Evolutionary conservation across 352 stramenopile species (phyloP), one percentile per base, ranked within the genome.

Genomic region (Phytophthora syringae): DNA sequence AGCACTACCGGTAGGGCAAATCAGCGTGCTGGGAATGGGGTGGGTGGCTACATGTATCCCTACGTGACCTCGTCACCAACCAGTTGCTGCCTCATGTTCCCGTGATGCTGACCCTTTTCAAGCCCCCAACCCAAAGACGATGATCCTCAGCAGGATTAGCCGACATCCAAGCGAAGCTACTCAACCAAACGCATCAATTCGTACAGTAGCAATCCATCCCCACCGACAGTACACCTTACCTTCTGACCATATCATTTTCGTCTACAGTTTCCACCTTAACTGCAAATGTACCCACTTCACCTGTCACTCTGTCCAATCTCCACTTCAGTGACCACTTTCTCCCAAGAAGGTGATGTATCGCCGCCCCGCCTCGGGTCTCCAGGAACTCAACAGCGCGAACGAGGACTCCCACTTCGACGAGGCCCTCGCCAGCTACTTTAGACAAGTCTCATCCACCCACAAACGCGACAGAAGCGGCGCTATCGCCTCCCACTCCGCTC

Each of bases 331-430:
- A 39, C 32, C 9, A 18, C 32, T 5, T 39, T 39, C 6, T 37
- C 11, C 11, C 36, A 21, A 18, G 15, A n/a, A n/a, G n/a, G n/a
- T 15, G 11, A 43, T 43, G 36, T 7, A 40, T 18, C 34, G 36
- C 16, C 36, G 36, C 16, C 5, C 36, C 36, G 36, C 36, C 36
- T 11, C 13, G 2, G 54, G 54, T 3, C 37, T 62, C 30, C 42
- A 60, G 18, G 32, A 49, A 32, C 50, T 69, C 27, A 76, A 73
- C 40, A 42, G 18, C 13, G 60, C 53, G 37, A 74, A 68, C 20
- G 71, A 82, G 32, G 64, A 52, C 9, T 7, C 60, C 13, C 39
- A 53, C 3, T 79, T 82, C 36, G 45, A 77, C 20, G 48, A 76
- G 21, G 18, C 57, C 3, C 21, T 82, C 2, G 43, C 53, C 0